Base-by-base conservation (phyloP, 2,329 filamentous ascomycete genomes). In the Orbilia ellipsospora region DNA sequence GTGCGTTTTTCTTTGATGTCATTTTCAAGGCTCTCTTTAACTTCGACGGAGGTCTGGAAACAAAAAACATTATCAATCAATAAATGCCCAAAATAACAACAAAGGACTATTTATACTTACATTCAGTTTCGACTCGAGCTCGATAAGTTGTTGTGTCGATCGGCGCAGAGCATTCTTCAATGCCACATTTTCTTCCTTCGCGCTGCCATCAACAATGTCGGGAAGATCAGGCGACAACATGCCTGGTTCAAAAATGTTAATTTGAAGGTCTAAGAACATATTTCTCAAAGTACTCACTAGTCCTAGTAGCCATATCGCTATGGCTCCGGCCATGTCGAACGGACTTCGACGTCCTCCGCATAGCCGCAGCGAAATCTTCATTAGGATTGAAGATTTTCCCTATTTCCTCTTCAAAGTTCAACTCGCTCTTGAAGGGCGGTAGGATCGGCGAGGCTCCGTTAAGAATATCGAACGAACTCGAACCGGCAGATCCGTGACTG, bases 341-440 rank as follows among this genome's bases (percentile, higher is more conserved):
- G 60, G 92, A 94, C 81, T 97, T 97, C 6, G 95, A 98, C 48
- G 97, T 92, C 62, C 93, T 89, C 69, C 92, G 91, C 77, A 98
- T 85, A 75, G 97, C 91, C 0, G 92, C 90, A 36, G 89, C 90
- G 51, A 87, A 86, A 81, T 93, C 92, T 74, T 94, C 92, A 18
- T 88, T 90, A 8, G 70, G 23, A 48, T 89, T 91, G 73, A 97
- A 85, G 70, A 97, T 94, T 69, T 94, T 90, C 64, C 92, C 91
- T 88, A 97, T 93, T 81, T 98, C 95, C 82, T 97, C 94, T 78
- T 98, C 94, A 90, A 97, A 89, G 73, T 91, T 95, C 80, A 97
- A 95, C 78, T 96, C 93, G 65, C 90, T 96, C 76, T 88, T 79
- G 62, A 78, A 73, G 18, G 78, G 77, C 15, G 77, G 73, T 84